Evolutionary conservation across 2,329 filamentous ascomycete genomes (phyloP).

Genomic region (Xylaria sp.): DNA sequence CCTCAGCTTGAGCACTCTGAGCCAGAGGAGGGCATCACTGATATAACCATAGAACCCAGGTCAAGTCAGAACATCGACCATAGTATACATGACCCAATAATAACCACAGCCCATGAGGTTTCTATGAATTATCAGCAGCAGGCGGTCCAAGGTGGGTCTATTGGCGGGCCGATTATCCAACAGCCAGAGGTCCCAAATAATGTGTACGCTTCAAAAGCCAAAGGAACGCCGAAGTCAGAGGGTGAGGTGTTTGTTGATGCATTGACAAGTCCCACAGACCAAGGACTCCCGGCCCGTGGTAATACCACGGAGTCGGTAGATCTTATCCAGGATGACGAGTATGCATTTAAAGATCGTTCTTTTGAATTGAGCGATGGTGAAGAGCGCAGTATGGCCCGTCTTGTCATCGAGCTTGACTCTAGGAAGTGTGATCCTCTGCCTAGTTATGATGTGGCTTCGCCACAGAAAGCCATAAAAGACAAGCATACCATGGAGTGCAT

Average conservation of each 20-base stretch:
- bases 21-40: background rate
- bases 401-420: slow-evolving; percentile 63
- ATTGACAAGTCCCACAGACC: slow-evolving; percentile 55
- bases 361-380: slow-evolving; percentile 54
- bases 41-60: background rate
- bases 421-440: slow-evolving; percentile 50
- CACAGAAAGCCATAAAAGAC: slow-evolving; percentile 42
- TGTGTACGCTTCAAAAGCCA: slow-evolving; percentile 35
- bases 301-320: slow-evolving; percentile 20
- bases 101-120: background rate
- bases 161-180: slow-evolving; percentile 5
- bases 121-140: slow-evolving; percentile 5
- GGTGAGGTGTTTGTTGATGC: slow-evolving; percentile 64
- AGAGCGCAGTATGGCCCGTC: slow-evolving; percentile 60
- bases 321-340: slow-evolving; percentile 6
- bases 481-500: slow-evolving; percentile 41
- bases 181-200: slow-evolving; percentile 37
- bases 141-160: background rate
- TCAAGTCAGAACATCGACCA: slow-evolving; percentile 6
- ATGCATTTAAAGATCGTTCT: slow-evolving; percentile 42
- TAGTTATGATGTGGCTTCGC: slow-evolving; percentile 44
- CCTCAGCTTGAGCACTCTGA: slow-evolving; percentile 2
- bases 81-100: background rate
- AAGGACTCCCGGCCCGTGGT: slow-evolving; percentile 47
- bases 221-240: slow-evolving; percentile 57